These are phyloP conservation scores for Clavispora carvajalis DNA, from an alignment of 805 yeast genomes.

Conservation along the genomic window DNA sequence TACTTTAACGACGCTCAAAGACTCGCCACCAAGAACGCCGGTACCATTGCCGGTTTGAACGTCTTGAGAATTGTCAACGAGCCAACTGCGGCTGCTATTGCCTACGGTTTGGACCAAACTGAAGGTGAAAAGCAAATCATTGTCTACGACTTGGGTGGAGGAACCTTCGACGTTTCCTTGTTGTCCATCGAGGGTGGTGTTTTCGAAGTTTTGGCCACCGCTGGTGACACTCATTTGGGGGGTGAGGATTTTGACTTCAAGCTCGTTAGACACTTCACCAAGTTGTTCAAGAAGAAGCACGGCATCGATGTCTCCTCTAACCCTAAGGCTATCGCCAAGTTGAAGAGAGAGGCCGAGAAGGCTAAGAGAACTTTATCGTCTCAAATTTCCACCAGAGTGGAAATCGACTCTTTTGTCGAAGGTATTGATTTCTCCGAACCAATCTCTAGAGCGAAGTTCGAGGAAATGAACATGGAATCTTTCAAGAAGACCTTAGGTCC, in stretches of 20 bases:
- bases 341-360: slow-evolving; percentile 21
- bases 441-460: slow-evolving; percentile 18
- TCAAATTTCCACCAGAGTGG: slow-evolving; percentile 16
- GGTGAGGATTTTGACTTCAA: slow-evolving; percentile 20
- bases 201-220: slow-evolving; percentile 27
- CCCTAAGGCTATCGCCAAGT: slow-evolving; percentile 18
- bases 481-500: slow-evolving; percentile 20
- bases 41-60: slow-evolving; percentile 18
- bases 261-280: slow-evolving; percentile 16
- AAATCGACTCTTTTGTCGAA: slow-evolving; percentile 17
- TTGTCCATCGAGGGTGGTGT: slow-evolving; percentile 20
- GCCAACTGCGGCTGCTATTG: slow-evolving; percentile 23
- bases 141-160: slow-evolving; percentile 21
- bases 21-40: slow-evolving; percentile 20
- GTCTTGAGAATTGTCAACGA: slow-evolving; percentile 19
- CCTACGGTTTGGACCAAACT: slow-evolving; percentile 25
- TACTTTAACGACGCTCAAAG: slow-evolving; percentile 21
- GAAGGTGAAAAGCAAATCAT: slow-evolving; percentile 18
- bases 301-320: slow-evolving; percentile 13
- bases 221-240: slow-evolving; percentile 32
- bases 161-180: slow-evolving; percentile 21
- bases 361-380: slow-evolving; percentile 20
- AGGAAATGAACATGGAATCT: slow-evolving; percentile 18
- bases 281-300: slow-evolving; percentile 17
- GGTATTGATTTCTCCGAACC: slow-evolving; percentile 20